Evolutionary conservation across 495 filamentous ascomycete species (phyloP).

Genomic region (Hypoxylon fragiforme): DNA sequence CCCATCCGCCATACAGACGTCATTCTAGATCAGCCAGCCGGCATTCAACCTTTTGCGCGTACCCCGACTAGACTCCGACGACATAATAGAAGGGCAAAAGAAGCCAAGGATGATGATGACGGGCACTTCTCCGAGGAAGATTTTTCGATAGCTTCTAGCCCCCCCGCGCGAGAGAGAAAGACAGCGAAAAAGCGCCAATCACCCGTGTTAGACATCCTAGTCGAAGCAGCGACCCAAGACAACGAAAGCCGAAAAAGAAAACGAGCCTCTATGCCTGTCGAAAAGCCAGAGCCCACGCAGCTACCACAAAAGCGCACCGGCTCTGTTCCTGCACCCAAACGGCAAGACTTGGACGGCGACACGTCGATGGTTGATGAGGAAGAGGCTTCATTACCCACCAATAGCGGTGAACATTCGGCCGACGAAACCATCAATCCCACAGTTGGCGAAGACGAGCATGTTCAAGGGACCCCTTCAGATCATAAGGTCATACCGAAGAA

Average conservation of each 20-base stretch:
- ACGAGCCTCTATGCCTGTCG: conserved; percentile 47
- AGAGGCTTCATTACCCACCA: conserved; percentile 41
- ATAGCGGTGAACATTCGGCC: conserved; percentile 46
- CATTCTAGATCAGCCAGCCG: conserved; percentile 50
- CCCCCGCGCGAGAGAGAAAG: conserved; percentile 32
- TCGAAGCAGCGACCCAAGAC: conserved; percentile 38
- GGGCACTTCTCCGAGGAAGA: conserved; percentile 51
- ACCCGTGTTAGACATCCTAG: conserved; percentile 31
- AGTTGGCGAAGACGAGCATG: conserved; percentile 33
- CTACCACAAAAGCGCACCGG: conserved; percentile 62
- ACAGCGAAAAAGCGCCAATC: conserved; percentile 23
- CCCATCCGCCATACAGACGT: conserved; percentile 63
- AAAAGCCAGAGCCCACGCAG: conserved; percentile 52
- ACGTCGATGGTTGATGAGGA: conserved; percentile 49
- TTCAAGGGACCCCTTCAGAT: conserved; percentile 29
- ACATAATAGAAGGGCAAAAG: conserved; percentile 33
- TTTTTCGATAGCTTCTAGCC: conserved; percentile 39
- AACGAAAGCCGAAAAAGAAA: conserved; percentile 57
- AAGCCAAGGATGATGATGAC: conserved; percentile 44
- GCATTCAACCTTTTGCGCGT: conserved; percentile 52
- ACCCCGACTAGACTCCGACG: conserved; percentile 71
- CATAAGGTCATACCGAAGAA: conserved; percentile 43
- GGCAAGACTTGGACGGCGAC: conserved; percentile 42
- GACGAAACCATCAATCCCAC: conserved; percentile 41
- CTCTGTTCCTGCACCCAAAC: conserved; percentile 44